Percentiles rank a stretch among this genome's conserved stretches.
These are phyloP conservation scores for Erodium moschatum DNA, from an alignment of 441 rosid genomes.

Conservation along the genomic window DNA sequence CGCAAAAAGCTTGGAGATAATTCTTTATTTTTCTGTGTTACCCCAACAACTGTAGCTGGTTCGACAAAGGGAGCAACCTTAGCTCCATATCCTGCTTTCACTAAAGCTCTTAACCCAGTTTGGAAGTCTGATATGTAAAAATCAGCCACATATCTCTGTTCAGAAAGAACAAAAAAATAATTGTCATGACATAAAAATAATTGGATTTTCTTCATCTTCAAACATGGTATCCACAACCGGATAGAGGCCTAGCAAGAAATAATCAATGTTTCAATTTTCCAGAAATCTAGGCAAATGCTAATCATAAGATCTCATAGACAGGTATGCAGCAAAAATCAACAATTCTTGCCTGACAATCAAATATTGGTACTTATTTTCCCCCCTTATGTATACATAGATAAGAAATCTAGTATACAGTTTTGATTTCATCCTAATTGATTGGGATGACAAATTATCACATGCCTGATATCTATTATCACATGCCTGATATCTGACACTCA, in stretches of 20 bases:
- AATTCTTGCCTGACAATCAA: background rate
- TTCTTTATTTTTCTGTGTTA: slow-evolving; percentile 51
- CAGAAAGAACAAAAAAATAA: slow-evolving; percentile 13
- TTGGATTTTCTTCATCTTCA: background rate
- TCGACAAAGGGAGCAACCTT: slow-evolving; percentile 82
- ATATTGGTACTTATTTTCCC: background rate
- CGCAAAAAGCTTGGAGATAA: slow-evolving; percentile 59
- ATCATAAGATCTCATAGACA: no score
- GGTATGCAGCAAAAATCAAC: no score
- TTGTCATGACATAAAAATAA: no score
- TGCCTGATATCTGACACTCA: background rate
- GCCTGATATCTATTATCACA: background rate
- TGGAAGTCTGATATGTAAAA: slow-evolving; percentile 93
- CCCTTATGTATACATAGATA: background rate
- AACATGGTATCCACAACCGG: no score
- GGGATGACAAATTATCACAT: slow-evolving; percentile 8
- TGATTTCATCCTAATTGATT: background rate
- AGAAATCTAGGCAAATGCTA: no score
- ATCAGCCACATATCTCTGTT: slow-evolving; percentile 77
- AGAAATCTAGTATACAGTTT: background rate
- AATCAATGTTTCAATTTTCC: no score
- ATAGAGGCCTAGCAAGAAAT: no score
- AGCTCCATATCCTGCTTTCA: slow-evolving; percentile 86
- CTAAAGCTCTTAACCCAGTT: slow-evolving; percentile 78
- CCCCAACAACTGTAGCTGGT: slow-evolving; percentile 59